phyloP scores from a whole-genome alignment of 208 protist genomes.

The Wallacemonas sp. region DNA sequence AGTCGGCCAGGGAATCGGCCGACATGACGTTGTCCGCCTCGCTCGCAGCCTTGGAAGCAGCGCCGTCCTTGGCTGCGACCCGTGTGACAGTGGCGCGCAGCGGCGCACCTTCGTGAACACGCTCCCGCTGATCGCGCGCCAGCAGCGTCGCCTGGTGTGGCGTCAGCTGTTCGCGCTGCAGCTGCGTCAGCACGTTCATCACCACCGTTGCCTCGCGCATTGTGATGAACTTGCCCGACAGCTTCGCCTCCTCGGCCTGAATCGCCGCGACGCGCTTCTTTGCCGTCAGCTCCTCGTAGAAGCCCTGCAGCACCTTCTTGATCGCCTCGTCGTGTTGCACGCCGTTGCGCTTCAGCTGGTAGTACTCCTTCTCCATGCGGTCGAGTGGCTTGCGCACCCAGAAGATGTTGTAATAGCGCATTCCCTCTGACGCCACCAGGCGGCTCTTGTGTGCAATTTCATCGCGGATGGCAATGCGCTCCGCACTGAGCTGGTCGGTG shows the following conservation, averaged over 20 bases:
- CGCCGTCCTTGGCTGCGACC: background rate
- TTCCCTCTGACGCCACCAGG: constrained; percentile 83
- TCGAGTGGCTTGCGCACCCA: constrained; percentile 92
- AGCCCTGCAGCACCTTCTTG: constrained; percentile 70
- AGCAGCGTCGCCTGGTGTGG: constrained; percentile 81
- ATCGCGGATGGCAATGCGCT: constrained; percentile 74
- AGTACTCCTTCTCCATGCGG: constrained; percentile 90
- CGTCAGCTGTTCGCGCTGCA: constrained; percentile 87
- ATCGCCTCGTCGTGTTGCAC: constrained; percentile 77
- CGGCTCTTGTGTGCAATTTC: constrained; percentile 84
- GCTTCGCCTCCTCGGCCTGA: constrained; percentile 90
- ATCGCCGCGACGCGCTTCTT: constrained; percentile 87
- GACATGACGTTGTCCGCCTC: constrained; percentile 33
- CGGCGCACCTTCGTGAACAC: constrained; percentile 29
- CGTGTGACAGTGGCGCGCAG: constrained; percentile 48
- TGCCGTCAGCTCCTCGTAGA: constrained; percentile 79
- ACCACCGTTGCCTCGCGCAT: constrained; percentile 90
- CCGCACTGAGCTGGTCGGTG: constrained; percentile 48
- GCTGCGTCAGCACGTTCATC: constrained; percentile 77
- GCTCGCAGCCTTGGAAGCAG: constrained; percentile 8
- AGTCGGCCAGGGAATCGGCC: constrained; percentile 61
- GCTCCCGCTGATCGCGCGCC: constrained; percentile 54
- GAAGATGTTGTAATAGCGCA: constrained; percentile 93
- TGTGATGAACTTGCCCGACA: constrained; percentile 86
- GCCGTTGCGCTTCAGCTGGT: constrained; percentile 68